phyloP scores from a whole-genome alignment of 352 stramenopile species.

The Pythium aristosporum region DNA sequence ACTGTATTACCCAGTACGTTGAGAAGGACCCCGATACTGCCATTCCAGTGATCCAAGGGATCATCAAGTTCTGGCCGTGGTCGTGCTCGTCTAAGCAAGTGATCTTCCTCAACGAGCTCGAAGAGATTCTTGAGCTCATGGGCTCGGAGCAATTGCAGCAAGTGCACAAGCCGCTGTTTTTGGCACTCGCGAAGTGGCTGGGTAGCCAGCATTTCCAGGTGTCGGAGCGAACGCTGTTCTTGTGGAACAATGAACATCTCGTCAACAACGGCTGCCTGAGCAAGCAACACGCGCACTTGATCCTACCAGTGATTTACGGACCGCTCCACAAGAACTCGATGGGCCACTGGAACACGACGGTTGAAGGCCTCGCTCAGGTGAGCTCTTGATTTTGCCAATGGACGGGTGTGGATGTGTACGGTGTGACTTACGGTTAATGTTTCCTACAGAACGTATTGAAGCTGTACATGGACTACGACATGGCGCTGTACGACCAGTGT shows the following conservation, averaged over 20 bases:
- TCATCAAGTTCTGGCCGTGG: conserved; percentile 96
- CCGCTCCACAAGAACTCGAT: conserved; percentile 86
- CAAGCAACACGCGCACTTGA: conserved; percentile 89
- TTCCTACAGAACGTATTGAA: conserved; percentile 59
- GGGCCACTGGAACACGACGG: conserved; percentile 96
- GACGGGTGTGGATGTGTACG: neutral
- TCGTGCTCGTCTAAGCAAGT: conserved; percentile 87
- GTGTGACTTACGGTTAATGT: conserved; percentile 7
- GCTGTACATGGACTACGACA: conserved; percentile 90
- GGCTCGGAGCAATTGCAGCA: conserved; percentile 74
- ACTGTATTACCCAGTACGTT: conserved; percentile 99
- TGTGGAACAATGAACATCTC: conserved; percentile 99
- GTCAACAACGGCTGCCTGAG: conserved; percentile 94
- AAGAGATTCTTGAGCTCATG: conserved; percentile 98
- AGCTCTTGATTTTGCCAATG: neutral
- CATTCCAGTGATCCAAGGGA: conserved; percentile 91
- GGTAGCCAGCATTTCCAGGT: conserved; percentile 96
- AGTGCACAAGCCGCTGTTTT: conserved; percentile 78
- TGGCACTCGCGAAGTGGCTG: conserved; percentile 82
- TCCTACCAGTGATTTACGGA: conserved; percentile 96
- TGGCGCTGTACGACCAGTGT: conserved; percentile 92
- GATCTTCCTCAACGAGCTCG: conserved; percentile 97
- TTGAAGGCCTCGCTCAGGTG: conserved; percentile 88
- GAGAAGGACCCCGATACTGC: conserved; percentile 98
- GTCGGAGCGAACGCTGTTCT: conserved; percentile 96